Percentiles rank a stretch among this genome's conserved stretches.
Evolutionary conservation across 2,329 filamentous ascomycete genomes (phyloP).

Genomic region (Ophiognomonia clavigignenti-juglandacearum): DNA sequence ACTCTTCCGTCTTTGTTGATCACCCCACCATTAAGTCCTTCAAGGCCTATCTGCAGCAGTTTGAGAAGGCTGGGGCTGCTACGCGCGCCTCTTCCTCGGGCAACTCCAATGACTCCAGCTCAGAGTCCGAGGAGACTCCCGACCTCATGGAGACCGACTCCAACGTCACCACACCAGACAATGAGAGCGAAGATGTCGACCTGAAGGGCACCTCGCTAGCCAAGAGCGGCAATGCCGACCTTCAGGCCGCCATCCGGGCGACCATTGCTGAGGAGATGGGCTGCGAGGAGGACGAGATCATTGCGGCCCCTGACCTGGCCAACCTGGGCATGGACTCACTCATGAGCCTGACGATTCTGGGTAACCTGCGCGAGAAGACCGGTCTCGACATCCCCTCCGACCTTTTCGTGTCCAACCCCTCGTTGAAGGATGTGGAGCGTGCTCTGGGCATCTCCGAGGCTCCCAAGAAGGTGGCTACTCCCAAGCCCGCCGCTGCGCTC

Average conservation of each 20-base stretch:
- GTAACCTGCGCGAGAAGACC: conserved; percentile 49
- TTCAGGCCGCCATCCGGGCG: conserved; percentile 52
- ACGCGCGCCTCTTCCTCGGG: conserved; percentile 20
- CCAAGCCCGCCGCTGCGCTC: conserved; percentile 18
- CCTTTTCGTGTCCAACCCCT: conserved; percentile 56
- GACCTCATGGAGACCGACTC: conserved; percentile 34
- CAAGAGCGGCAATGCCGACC: conserved; percentile 32
- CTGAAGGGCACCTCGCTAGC: conserved; percentile 34
- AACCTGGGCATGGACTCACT: conserved; percentile 56
- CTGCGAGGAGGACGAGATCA: conserved; percentile 60
- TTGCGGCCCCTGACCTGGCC: conserved; percentile 49
- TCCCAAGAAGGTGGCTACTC: conserved; percentile 29
- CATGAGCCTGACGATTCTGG: conserved; percentile 52
- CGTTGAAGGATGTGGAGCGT: conserved; percentile 61
- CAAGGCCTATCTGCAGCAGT: conserved; percentile 38
- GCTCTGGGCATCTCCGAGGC: conserved; percentile 50
- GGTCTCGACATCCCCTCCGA: conserved; percentile 52
- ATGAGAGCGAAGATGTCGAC: conserved; percentile 46
- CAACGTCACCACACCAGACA: conserved; percentile 47
- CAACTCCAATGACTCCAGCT: conserved; percentile 30
- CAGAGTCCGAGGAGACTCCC: conserved; percentile 12
- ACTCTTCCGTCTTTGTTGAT: conserved; percentile 49
- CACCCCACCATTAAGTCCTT: conserved; percentile 49
- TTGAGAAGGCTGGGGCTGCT: conserved; percentile 24
- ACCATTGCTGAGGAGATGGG: conserved; percentile 70